A percentile compares a stretch with the other conserved stretches of the same genome.
Conservation (phyloP, 2,329 filamentous ascomycete species). For the Botrytis fabae region DNA sequence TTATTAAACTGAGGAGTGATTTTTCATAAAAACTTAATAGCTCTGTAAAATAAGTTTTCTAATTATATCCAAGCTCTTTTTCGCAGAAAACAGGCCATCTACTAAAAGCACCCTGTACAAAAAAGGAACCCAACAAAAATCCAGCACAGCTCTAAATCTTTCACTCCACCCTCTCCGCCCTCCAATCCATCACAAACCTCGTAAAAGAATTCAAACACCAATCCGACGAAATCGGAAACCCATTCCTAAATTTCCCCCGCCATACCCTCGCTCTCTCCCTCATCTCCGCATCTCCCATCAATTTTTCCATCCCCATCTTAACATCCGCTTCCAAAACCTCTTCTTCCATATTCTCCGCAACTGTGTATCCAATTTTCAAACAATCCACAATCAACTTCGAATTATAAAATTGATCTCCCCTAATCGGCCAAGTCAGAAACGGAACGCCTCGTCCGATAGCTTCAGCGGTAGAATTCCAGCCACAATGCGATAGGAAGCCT, state of each 20-base stretch:
- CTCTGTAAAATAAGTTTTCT: neutral
- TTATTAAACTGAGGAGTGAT: neutral
- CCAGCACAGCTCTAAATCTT: neutral
- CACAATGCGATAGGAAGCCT: neutral
- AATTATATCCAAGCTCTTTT: neutral
- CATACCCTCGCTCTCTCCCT: neutral
- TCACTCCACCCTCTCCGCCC: neutral
- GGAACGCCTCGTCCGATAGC: neutral
- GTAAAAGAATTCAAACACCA: neutral
- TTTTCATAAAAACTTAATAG: neutral
- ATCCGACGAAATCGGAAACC: neutral
- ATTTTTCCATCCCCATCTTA: neutral
- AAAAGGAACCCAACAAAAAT: neutral
- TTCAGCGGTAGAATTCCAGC: neutral
- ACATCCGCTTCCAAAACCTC: neutral
- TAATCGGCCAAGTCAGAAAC: neutral
- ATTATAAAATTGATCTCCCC: neutral
- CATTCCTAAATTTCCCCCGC: neutral
- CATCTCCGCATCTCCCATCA: neutral
- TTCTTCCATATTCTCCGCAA: neutral
- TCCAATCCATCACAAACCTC: neutral
- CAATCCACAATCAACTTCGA: neutral
- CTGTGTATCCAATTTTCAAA: neutral
- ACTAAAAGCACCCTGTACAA: neutral
- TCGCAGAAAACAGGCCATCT: neutral